Percentiles rank a stretch among this genome's conserved stretches.
phyloP scores from a whole-genome alignment of 139 green algal species.

The Chlamydomonas sp. region DNA sequence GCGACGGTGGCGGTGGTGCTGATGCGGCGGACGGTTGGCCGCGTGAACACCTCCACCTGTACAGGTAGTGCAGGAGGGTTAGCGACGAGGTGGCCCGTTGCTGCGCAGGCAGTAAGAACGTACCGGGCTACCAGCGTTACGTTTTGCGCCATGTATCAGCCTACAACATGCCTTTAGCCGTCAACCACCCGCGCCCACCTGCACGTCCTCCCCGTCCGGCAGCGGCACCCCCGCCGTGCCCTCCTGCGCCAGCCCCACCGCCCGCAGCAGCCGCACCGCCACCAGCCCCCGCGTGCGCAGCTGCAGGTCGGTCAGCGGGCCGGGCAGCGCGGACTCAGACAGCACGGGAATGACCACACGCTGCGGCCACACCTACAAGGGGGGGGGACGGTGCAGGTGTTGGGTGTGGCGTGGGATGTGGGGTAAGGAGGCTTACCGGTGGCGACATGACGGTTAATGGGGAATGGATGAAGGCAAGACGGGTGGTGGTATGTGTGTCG shows the following conservation, averaged over 20 bases:
- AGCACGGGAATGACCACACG: slow-evolving; percentile 26
- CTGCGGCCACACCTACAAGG: slow-evolving; percentile 24
- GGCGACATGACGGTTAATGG: not conserved
- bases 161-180: no score
- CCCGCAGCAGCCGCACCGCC: slow-evolving; percentile 16
- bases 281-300: slow-evolving; percentile 31
- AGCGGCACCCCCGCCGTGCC: not conserved
- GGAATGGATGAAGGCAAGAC: not conserved
- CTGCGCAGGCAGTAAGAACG: no score
- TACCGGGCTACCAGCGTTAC: no score
- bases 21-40: not conserved
- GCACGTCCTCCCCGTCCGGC: not conserved
- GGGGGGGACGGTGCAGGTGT: not conserved
- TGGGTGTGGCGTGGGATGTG: not conserved
- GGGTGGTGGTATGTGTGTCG: no score
- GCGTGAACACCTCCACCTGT: slow-evolving; percentile 12
- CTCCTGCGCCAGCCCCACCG: not conserved
- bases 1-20: not conserved
- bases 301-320: slow-evolving; percentile 13
- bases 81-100: not conserved
- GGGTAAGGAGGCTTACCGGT: not conserved
- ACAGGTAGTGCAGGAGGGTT: not conserved
- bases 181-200: not conserved
- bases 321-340: not conserved
- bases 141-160: no score